Percentiles rank a stretch among this genome's conserved stretches.
Conservation (phyloP, 1,284 basidiomycete genomes). For the Xerocomus minutiporus region DNA sequence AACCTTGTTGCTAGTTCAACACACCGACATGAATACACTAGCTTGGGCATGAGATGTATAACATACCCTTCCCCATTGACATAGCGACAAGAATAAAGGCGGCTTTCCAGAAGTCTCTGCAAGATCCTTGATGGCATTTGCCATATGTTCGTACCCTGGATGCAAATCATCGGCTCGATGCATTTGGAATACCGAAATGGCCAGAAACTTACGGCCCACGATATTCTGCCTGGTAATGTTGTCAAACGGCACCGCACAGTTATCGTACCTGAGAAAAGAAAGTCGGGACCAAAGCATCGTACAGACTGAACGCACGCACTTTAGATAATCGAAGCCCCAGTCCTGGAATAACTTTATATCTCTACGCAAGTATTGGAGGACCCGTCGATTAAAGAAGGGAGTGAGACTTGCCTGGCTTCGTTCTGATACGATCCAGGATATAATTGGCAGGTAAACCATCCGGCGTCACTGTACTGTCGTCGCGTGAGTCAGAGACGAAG, state of each 20-base stretch:
- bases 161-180: not conserved
- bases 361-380: constrained; percentile 17
- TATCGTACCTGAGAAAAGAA: constrained; percentile 45
- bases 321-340: constrained; percentile 59
- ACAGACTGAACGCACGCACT: constrained; percentile 35
- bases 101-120: constrained; percentile 40
- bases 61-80: constrained; percentile 54
- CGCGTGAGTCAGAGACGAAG: constrained; percentile 3
- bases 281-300: not conserved
- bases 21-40: not conserved
- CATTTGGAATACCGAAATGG: not conserved
- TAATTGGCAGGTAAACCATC: constrained; percentile 33
- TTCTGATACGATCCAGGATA: constrained; percentile 33
- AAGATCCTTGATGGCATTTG: constrained; percentile 46
- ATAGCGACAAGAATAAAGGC: constrained; percentile 49
- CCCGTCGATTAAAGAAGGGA: not conserved
- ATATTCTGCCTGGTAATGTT: constrained; percentile 49
- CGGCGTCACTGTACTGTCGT: constrained; percentile 31
- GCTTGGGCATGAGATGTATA: not conserved
- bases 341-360: constrained; percentile 48
- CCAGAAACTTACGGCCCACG: constrained; percentile 45
- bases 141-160: constrained; percentile 50
- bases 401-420: constrained; percentile 22
- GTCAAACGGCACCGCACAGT: constrained; percentile 56
- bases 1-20: constrained; percentile 47